phyloP scores from a whole-genome alignment of 805 yeast genomes.

The Metschnikowia picachoensis region DNA sequence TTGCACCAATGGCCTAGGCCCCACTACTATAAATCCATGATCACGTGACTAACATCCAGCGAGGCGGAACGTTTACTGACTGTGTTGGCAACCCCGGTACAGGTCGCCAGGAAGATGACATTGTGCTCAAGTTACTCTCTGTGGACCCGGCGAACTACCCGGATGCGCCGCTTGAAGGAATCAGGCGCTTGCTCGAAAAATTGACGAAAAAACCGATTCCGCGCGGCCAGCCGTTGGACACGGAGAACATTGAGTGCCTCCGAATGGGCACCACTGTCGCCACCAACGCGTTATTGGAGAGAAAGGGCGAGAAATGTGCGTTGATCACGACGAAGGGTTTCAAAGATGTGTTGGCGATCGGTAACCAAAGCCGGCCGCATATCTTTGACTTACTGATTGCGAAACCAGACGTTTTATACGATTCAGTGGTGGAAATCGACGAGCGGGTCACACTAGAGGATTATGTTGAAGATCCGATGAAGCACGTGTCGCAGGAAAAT shows the following conservation, averaged over 20 bases:
- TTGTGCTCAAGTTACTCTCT: slow-evolving; percentile 16
- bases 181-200: slow-evolving; percentile 16
- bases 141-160: slow-evolving; percentile 20
- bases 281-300: slow-evolving; percentile 87
- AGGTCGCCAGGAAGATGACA: slow-evolving; percentile 18
- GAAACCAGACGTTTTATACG: slow-evolving; percentile 69
- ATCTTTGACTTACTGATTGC: slow-evolving; percentile 79
- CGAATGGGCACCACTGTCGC: slow-evolving; percentile 48
- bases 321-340: slow-evolving; percentile 86
- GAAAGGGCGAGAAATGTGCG: slow-evolving; percentile 89
- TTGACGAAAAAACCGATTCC: slow-evolving; percentile 13
- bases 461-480: slow-evolving; percentile 15
- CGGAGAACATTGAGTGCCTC: slow-evolving; percentile 17
- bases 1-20: background rate
- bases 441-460: slow-evolving; percentile 79
- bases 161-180: slow-evolving; percentile 19
- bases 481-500: slow-evolving; percentile 7
- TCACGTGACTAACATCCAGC: slow-evolving; percentile 11
- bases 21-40: background rate
- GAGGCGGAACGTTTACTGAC: slow-evolving; percentile 21
- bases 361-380: slow-evolving; percentile 88
- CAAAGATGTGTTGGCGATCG: slow-evolving; percentile 75
- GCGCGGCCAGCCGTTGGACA: slow-evolving; percentile 18
- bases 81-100: slow-evolving; percentile 21
- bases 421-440: slow-evolving; percentile 76